Conservation (phyloP, 2,329 filamentous ascomycete species). For the Colletotrichum eleusines region DNA sequence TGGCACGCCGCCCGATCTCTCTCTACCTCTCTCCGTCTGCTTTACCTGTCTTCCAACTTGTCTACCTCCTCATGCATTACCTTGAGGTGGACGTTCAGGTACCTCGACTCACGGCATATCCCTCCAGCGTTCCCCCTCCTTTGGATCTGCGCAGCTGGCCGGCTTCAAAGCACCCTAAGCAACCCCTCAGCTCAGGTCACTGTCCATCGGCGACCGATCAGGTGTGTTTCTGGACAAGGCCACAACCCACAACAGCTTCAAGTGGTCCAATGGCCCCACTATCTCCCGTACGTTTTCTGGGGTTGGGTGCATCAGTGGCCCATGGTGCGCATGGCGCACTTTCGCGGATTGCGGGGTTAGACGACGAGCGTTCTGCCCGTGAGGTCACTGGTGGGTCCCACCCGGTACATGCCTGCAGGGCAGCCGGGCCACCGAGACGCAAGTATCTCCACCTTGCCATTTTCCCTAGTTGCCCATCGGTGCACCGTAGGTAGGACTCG, state of each 20-base stretch:
- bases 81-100: constrained; percentile 11
- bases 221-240: constrained; percentile 40
- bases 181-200: constrained; percentile 29
- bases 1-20: constrained; percentile 35
- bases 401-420: constrained; percentile 38
- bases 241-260: constrained; percentile 41
- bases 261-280: constrained; percentile 41
- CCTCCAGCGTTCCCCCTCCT: not conserved
- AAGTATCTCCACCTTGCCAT: constrained; percentile 28
- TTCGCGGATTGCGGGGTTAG: constrained; percentile 47
- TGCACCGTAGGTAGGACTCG: constrained; percentile 12
- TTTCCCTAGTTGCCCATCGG: constrained; percentile 1
- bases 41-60: constrained; percentile 9
- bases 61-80: constrained; percentile 16
- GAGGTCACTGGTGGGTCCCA: constrained; percentile 41
- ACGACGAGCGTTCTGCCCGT: constrained; percentile 24
- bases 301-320: constrained; percentile 45
- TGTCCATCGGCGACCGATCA: constrained; percentile 34
- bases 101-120: constrained; percentile 19
- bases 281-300: constrained; percentile 45
- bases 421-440: constrained; percentile 23
- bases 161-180: constrained; percentile 13
- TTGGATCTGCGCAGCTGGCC: constrained; percentile 27
- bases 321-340: constrained; percentile 34
- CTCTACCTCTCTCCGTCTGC: constrained; percentile 9